These are phyloP conservation scores for Ophiocordyceps sinensis DNA, from an alignment of 2,329 filamentous ascomycete genomes.

Conservation along the genomic window DNA sequence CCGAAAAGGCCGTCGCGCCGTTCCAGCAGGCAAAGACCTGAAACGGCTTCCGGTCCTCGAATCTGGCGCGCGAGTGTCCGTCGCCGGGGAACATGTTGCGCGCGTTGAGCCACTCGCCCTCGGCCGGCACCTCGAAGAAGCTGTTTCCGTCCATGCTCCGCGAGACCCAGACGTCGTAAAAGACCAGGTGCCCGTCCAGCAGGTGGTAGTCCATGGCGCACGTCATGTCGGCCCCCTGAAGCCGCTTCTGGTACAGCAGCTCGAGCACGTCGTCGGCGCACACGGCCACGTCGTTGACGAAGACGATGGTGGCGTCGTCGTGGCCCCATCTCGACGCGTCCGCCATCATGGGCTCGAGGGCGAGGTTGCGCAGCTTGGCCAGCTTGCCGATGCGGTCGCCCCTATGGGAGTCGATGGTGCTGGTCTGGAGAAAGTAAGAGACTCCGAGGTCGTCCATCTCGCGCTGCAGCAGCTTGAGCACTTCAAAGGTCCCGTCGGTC, in stretches of 20 bases:
- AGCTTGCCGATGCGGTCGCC: constrained; percentile 32
- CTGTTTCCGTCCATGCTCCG: constrained; percentile 36
- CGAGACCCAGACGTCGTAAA: constrained; percentile 44
- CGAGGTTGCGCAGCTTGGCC: constrained; percentile 36
- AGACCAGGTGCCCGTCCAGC: constrained; percentile 23
- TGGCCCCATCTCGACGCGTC: constrained; percentile 7
- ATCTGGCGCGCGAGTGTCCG: constrained; percentile 15
- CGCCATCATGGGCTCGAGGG: constrained; percentile 30
- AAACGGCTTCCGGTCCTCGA: constrained; percentile 26
- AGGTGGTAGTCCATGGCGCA: constrained; percentile 36
- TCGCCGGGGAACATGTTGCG: constrained; percentile 40
- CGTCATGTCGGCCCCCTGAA: constrained; percentile 36
- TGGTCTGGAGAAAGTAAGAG: constrained; percentile 26
- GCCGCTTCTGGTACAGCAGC: constrained; percentile 30
- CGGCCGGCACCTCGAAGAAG: constrained; percentile 37
- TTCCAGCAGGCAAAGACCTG: constrained; percentile 51
- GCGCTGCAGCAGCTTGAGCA: constrained; percentile 24
- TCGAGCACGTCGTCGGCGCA: constrained; percentile 44
- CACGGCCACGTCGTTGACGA: constrained; percentile 38
- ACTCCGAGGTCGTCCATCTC: constrained; percentile 23
- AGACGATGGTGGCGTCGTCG: constrained; percentile 31
- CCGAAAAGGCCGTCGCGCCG: constrained; percentile 34
- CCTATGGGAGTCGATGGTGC: constrained; percentile 25
- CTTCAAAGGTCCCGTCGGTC: constrained; percentile 33
- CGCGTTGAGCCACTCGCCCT: constrained; percentile 32